A percentile compares a stretch with the other conserved stretches of the same genome.
Evolutionary conservation across 176 grass and related monocot genomes (phyloP).

Genomic region (Musa acuminata): DNA sequence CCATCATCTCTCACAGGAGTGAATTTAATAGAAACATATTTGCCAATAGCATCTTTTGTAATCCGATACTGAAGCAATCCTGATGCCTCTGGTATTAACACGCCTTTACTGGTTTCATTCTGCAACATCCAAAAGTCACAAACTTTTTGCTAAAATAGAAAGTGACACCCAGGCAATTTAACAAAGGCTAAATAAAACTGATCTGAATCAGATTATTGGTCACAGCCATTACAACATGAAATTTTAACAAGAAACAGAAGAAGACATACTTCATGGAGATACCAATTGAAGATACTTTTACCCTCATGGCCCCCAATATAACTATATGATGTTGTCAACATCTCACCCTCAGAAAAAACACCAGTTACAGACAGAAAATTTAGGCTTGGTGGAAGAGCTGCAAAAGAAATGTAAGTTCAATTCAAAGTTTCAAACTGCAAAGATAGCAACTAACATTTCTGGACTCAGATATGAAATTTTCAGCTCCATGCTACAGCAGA

Average conservation of each 20-base stretch:
- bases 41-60: slow-evolving; percentile 76
- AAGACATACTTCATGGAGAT: slow-evolving; percentile 66
- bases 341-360: slow-evolving; percentile 78
- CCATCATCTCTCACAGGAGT: slow-evolving; percentile 80
- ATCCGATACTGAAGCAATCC: slow-evolving; percentile 60
- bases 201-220: slow-evolving; percentile 9
- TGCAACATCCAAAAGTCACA: slow-evolving; percentile 13
- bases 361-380: slow-evolving; percentile 94
- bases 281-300: slow-evolving; percentile 75
- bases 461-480: not conserved
- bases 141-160: too few species aligned
- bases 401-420: slow-evolving; percentile 29
- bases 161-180: not conserved
- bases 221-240: slow-evolving; percentile 9
- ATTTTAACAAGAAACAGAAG: slow-evolving; percentile 10
- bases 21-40: slow-evolving; percentile 89
- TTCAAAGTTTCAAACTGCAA: not conserved
- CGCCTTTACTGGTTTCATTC: slow-evolving; percentile 59
- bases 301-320: slow-evolving; percentile 95
- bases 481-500: not conserved
- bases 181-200: not conserved
- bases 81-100: slow-evolving; percentile 41
- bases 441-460: not conserved
- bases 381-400: slow-evolving; percentile 76
- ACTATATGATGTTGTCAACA: slow-evolving; percentile 81